Conservation (phyloP, 257 asterid genomes). For the Fraxinus pennsylvanica region DNA sequence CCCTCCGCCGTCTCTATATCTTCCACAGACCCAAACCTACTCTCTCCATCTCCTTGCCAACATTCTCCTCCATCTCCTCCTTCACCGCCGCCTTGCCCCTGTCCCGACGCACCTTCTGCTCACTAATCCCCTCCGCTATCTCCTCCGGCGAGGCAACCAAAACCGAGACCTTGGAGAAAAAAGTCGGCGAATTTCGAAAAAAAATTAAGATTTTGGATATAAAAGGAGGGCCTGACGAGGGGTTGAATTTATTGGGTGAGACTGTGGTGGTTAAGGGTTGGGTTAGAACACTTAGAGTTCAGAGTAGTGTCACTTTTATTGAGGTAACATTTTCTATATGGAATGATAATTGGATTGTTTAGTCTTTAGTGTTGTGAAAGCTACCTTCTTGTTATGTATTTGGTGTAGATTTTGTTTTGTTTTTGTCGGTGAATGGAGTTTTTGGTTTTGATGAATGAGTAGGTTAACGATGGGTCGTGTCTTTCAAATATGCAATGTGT, state of each 20-base stretch:
- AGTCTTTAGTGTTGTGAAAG: not conserved
- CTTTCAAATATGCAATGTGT: conserved; percentile 97
- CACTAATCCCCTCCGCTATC: conserved; percentile 49
- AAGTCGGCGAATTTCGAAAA: conserved; percentile 73
- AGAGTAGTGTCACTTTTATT: conserved; percentile 83
- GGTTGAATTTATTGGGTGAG: conserved; percentile 66
- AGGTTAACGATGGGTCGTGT: conserved; percentile 98
- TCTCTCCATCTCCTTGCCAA: conserved; percentile 23
- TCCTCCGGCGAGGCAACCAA: conserved; percentile 59
- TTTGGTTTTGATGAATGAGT: conserved; percentile 25
- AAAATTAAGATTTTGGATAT: conserved; percentile 70
- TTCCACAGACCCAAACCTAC: conserved; percentile 30
- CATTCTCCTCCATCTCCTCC: conserved; percentile 31
- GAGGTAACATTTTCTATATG: conserved; percentile 51
- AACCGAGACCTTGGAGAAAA: conserved; percentile 43
- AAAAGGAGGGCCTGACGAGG: conserved; percentile 77
- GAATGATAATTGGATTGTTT: not conserved
- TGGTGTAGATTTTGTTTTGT: conserved; percentile 13
- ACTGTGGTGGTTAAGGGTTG: conserved; percentile 80
- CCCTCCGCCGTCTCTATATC: conserved; percentile 40
- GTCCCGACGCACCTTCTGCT: conserved; percentile 51
- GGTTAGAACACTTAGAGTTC: conserved; percentile 87
- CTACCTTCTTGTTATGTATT: not conserved
- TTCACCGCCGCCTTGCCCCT: conserved; percentile 23
- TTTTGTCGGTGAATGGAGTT: conserved; percentile 22